Base-by-base conservation (phyloP, 805 yeast species). In the Kurtzmaniella fragi region DNA sequence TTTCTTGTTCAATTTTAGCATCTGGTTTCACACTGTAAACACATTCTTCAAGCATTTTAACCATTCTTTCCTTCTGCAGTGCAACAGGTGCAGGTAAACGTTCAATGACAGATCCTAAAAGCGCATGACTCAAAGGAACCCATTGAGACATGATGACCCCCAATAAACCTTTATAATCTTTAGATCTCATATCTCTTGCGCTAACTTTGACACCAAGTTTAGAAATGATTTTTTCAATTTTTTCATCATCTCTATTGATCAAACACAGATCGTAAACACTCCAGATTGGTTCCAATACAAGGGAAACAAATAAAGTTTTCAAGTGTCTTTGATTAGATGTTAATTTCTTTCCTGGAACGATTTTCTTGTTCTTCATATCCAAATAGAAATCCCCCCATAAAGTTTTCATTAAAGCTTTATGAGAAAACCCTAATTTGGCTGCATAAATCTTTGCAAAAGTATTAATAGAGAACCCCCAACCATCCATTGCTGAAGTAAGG, bases 381-480 rank as follows among this genome's bases (percentile, higher is more conserved):
- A 87, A 69, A 56, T 78, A 88, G 57, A 67, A 91, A 54, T 91
- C 96, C 29, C 99, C 99, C 98, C 98, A 93, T 4, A 93, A 67
- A n/a, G 89, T 88, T 53, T 85, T 84, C 42, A 82, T 82, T 33
- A 93, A 70, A 39, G 78, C 86, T 14, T 78, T 78, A 45, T 89
- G 80, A 46, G 86, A 84, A 48, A 91, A 83, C 0, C 95, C 96
- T 14, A 91, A 66, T 52, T 88, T 88, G 35, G 78, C 77, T 62
- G 84, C 93, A 57, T 88, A 87, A 27, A 93, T 79, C 41, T 84
- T 81, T 6, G 96, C 85, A 61, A 93, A 85, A 48, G 93, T 96
- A 37, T 86, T 78, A 36, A 93, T 71, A 32, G 87, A 84, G 60
- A 93, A 93, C 1, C 98, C 99, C 98, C 99, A 93, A 10, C 98